Conservation (phyloP, 2,329 filamentous ascomycete species). For the Emmonsiellopsis sp. region DNA sequence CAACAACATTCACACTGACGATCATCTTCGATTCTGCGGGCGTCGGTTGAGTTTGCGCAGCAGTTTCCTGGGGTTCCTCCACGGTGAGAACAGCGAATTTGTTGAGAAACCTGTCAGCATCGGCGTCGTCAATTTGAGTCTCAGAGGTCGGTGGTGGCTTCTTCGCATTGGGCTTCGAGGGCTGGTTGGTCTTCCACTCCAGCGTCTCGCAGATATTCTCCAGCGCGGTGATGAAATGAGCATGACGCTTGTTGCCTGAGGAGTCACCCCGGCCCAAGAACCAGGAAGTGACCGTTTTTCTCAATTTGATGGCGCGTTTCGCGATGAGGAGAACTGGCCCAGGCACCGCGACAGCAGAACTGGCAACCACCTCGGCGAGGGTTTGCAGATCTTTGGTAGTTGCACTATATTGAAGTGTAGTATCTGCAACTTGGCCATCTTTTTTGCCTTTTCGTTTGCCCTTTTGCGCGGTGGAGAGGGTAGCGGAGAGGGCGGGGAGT, state of each 20-base stretch:
- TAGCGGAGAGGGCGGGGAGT: constrained; percentile 4
- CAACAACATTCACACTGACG: constrained; percentile 21
- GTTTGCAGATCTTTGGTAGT: constrained; percentile 18
- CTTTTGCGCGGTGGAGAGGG: background rate
- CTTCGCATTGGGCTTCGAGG: background rate
- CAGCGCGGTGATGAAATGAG: constrained; percentile 19
- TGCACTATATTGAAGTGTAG: constrained; percentile 6
- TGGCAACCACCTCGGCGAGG: constrained; percentile 17
- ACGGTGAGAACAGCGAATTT: constrained; percentile 28
- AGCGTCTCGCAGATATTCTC: constrained; percentile 19
- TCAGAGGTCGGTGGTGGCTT: background rate
- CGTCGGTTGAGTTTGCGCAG: constrained; percentile 19
- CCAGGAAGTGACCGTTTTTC: constrained; percentile 20
- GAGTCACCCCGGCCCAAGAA: constrained; percentile 18
- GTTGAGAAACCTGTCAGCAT: constrained; percentile 13
- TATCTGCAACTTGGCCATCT: background rate
- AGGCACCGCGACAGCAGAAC: constrained; percentile 16
- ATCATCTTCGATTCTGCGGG: constrained; percentile 7
- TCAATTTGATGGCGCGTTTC: constrained; percentile 20
- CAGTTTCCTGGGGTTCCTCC: constrained; percentile 32
- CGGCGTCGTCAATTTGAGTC: background rate
- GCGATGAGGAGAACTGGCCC: constrained; percentile 16
- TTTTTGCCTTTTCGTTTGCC: constrained; percentile 7
- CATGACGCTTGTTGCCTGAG: constrained; percentile 16
- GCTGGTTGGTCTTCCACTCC: constrained; percentile 13